Evolutionary conservation across 2,329 filamentous ascomycete genomes (phyloP), one percentile per base, ranked within the genome.

Genomic region (Penicillium nordicum): DNA sequence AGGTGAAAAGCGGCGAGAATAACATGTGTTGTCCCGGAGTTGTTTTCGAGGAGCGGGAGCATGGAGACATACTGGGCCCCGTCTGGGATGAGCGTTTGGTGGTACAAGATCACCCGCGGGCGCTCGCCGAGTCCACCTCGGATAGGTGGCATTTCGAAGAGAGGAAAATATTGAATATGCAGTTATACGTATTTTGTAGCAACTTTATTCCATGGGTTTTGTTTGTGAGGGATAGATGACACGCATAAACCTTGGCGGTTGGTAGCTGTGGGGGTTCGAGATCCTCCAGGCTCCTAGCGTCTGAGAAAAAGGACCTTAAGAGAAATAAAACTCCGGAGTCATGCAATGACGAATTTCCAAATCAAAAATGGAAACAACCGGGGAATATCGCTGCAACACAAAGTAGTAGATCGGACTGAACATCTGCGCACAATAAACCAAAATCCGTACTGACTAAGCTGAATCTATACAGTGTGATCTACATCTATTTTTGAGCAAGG

Each of bases 1-100:
- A 97, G 78, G 74, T 97, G 92, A 57, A 97, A 85, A 12, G 92
- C 92, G 6, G 90, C 90, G 47, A 97, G 76, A 64, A 96, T 92
- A 57, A 96, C 80, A 75, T 97, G 92, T 0, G 92, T 96, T 48
- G 85, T 75, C 9, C 83, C 82, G 5, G 84, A 86, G 60, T 81
- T 78, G 58, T 84, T 79, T 40, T 79, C 78, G 52, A 86, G 70
- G 41, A 88, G 76, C 0, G 86, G 86, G 0, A 87, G 78, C 59
- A 88, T 76, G 6, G 85, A 86, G 59, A 87, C 79, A 61, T 83
- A 82, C 32, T 80, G 78, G 57, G 74, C 74, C 57, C 81, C 74
- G 10, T 77, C 74, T 53, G 79, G 78, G 65, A 87, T 82, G 62
- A 86, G 81, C 0, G 86, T 89, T 68, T 89, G 86, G 61, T 86